Base-by-base conservation (phyloP, 306 rosid genomes). In the Prunus padus region DNA sequence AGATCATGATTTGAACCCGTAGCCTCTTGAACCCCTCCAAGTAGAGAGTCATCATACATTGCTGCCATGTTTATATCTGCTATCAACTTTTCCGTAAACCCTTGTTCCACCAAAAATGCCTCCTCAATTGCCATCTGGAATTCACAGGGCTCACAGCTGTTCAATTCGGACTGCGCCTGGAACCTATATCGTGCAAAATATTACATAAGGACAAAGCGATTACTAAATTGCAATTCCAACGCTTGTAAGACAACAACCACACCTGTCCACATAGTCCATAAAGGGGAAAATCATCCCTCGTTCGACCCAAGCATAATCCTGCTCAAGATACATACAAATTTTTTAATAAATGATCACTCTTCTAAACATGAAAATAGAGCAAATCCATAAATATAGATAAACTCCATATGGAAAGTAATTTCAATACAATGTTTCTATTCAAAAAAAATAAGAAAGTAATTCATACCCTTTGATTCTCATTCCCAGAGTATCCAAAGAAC, bases 241-340 rank as follows among this genome's bases (percentile, higher is more conserved):
- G 37, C 26, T 9, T 62, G 55, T 33, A 69, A 52, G 74, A 55
- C 67, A 19, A 45, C 61, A 78, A 65, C 73, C 85, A 71, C 80
- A 96, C 99, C 98, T 96, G 83, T 89, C 98, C 42, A 88, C 79
- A 77, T 70, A 84, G 81, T 96, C 98, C 86, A 82, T 74, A 82
- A 92, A 96, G 22, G 99, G 99, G 85, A 89, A 96, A 74, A 96
- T 91, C 86, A 81, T 89, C 79, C 96, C 99, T 75, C 86, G 72
- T 86, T 86, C 91, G 67, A 92, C 96, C 99, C 99, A 96, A 52
- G 98, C 99, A 84, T 92, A 96, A 86, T 96, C 99, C 99, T 96
- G 98, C 56, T 80, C 81, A 72, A 74, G 70, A 81, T 80, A 33
- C 76, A 85, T 42, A 45, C 64, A 84, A 84, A 73, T 2, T 51